These are phyloP conservation scores for Lyophyllum atratum DNA, from an alignment of 768 basidiomycete genomes.

Conservation along the genomic window DNA sequence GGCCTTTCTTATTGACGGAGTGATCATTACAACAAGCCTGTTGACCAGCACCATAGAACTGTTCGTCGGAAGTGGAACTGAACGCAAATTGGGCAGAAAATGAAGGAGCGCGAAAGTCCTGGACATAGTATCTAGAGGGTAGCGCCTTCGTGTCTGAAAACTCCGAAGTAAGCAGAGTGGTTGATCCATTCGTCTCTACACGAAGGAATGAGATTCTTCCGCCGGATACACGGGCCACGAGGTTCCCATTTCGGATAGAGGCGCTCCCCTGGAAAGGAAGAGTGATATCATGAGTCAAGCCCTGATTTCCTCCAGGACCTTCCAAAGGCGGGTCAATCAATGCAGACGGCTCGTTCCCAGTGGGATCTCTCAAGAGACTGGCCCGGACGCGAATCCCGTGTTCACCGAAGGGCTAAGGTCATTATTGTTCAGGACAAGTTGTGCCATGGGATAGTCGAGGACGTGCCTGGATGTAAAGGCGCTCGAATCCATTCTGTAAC, in stretches of 20 bases:
- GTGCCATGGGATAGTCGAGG: background rate
- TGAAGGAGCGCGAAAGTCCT: conserved; percentile 31
- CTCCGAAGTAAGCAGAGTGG: conserved; percentile 28
- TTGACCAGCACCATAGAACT: conserved; percentile 37
- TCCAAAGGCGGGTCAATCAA: conserved; percentile 37
- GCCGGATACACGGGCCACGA: conserved; percentile 23
- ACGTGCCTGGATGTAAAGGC: conserved; percentile 33
- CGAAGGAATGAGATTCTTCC: conserved; percentile 32
- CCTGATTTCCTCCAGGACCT: conserved; percentile 31
- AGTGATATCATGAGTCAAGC: conserved; percentile 28
- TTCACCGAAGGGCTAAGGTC: conserved; percentile 38
- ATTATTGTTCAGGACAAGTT: background rate
- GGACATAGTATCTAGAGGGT: conserved; percentile 29
- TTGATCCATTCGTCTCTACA: conserved; percentile 28
- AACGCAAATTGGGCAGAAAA: conserved; percentile 36
- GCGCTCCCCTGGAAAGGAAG: conserved; percentile 30
- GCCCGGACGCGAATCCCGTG: conserved; percentile 38
- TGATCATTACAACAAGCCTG: conserved; percentile 39
- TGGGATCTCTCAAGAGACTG: conserved; percentile 34
- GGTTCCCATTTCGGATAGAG: conserved; percentile 33
- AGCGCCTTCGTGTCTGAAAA: conserved; percentile 33
- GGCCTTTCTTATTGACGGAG: conserved; percentile 39
- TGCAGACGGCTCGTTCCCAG: conserved; percentile 33
- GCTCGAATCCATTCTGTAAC: conserved; percentile 36
- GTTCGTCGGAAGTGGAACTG: conserved; percentile 31